phyloP scores from a whole-genome alignment of 2,329 filamentous ascomycete genomes.

The Aspergillus aculeatinus region DNA sequence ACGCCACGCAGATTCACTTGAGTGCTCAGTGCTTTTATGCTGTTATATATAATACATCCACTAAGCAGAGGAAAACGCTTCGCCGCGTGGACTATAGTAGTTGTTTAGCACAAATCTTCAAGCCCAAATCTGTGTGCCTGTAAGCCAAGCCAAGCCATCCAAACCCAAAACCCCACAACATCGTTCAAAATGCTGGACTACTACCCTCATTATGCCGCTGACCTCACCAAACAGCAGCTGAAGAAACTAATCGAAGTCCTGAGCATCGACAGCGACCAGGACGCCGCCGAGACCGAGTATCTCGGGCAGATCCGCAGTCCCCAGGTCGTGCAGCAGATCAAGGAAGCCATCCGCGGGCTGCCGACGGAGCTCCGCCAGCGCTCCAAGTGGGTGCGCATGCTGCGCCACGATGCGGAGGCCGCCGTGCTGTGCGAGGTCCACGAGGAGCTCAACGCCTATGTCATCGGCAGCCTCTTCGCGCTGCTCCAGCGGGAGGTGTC shows the following conservation, averaged over 20 bases:
- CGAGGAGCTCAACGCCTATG: conserved; percentile 23
- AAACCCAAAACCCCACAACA: background rate
- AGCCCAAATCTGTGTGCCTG: too few relatives aligned
- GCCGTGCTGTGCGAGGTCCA: conserved; percentile 24
- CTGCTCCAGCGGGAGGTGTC: conserved; percentile 28
- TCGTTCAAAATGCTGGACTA: background rate
- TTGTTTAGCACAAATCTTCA: too few relatives aligned
- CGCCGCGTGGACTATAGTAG: too few relatives aligned
- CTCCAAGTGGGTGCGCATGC: too few relatives aligned
- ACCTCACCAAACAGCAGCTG: background rate
- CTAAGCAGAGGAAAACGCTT: too few relatives aligned
- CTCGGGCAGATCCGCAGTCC: background rate
- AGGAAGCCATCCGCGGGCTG: background rate
- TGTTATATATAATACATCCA: too few relatives aligned
- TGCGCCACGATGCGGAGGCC: background rate
- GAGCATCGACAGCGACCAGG: background rate
- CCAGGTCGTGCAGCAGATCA: background rate
- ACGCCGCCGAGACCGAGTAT: background rate
- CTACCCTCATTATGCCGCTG: background rate
- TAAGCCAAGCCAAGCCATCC: too few relatives aligned
- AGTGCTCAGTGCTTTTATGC: too few relatives aligned
- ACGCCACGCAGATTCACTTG: too few relatives aligned
- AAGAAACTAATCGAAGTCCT: background rate
- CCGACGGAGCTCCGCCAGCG: background rate
- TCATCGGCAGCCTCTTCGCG: conserved; percentile 20